Base-by-base conservation (phyloP, 1,284 basidiomycete genomes). In the Cryptococcus jaspeensis region DNA sequence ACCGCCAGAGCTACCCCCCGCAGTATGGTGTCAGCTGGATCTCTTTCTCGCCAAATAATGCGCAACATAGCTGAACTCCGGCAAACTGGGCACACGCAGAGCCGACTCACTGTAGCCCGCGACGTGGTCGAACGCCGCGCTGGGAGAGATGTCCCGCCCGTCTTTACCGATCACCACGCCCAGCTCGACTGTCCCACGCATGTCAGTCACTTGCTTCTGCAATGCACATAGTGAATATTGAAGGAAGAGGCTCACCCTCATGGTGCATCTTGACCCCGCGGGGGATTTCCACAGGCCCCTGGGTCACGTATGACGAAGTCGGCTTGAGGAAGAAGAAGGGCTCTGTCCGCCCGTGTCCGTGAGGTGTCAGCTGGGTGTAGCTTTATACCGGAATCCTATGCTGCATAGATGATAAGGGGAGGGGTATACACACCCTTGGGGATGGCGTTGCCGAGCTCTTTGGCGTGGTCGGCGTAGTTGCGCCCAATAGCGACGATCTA, bases 311-410 rank as follows among this genome's bases (percentile, higher is more conserved):
- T 69, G 89, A 91, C 3, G 88, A 86, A 2, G 95, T 97, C 5
- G 95, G 95, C 79, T 99, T 99, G 41, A 98, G 80, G 82, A 98
- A 99, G 84, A 98, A 96, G 83, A 99, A 97, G 0, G 95, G 95
- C 74, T 97, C 93, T 75, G 54, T 5, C 15, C 18, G 28, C 15
- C 11, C 51, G 25, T 50, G 36, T n/a, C n/a, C n/a, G n/a, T n/a
- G n/a, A n/a, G n/a, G n/a, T n/a, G n/a, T n/a, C n/a, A n/a, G n/a
- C n/a, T n/a, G 15, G 35, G 15, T 18, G 46, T 16, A 3, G 20
- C n/a, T n/a, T n/a, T n/a, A n/a, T n/a, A n/a, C n/a, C n/a, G n/a
- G n/a, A n/a, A n/a, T n/a, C n/a, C n/a, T n/a, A n/a, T n/a, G n/a
- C n/a, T n/a, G n/a, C n/a, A n/a, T n/a, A n/a, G n/a, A n/a, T n/a